Conservation (phyloP, 345 rosid species). For the Combretum micranthum region DNA sequence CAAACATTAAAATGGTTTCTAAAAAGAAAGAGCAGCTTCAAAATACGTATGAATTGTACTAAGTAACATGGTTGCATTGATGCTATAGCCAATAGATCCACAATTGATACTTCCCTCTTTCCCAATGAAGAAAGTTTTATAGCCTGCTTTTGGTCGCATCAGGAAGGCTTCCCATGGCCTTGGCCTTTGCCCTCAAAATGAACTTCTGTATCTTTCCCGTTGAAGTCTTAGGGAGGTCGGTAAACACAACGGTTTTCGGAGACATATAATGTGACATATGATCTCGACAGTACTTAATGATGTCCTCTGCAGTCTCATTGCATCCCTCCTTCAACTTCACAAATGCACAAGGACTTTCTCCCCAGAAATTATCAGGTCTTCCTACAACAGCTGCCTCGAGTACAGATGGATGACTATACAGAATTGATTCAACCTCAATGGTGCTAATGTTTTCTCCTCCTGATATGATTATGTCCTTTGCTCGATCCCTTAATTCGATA, state of each 20-base stretch:
- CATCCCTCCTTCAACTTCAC: constrained; percentile 43
- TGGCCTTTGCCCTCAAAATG: constrained; percentile 49
- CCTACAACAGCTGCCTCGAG: constrained; percentile 74
- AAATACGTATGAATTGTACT: too few relatives aligned
- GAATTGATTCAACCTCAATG: constrained; percentile 57
- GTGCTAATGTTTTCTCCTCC: constrained; percentile 82
- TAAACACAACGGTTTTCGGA: constrained; percentile 54
- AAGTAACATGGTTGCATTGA: too few relatives aligned
- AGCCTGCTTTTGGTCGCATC: constrained; percentile 46
- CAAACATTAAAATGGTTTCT: too few relatives aligned
- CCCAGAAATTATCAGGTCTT: constrained; percentile 69
- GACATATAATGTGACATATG: constrained; percentile 59
- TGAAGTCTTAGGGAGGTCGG: constrained; percentile 67
- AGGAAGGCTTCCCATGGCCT: constrained; percentile 62
- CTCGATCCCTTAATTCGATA: constrained; percentile 64
- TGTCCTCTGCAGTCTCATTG: constrained; percentile 30
- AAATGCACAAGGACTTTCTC: constrained; percentile 73
- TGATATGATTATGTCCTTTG: constrained; percentile 67
- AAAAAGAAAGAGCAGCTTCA: too few relatives aligned
- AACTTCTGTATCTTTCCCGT: constrained; percentile 71
- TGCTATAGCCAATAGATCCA: too few relatives aligned
- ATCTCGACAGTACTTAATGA: constrained; percentile 49
- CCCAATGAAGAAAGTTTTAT: constrained; percentile 14
- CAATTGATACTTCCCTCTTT: not conserved
- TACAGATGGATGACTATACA: constrained; percentile 59